Conservation (phyloP, 192 early-diverging fungal genomes). For the Backusella liffmaniae region DNA sequence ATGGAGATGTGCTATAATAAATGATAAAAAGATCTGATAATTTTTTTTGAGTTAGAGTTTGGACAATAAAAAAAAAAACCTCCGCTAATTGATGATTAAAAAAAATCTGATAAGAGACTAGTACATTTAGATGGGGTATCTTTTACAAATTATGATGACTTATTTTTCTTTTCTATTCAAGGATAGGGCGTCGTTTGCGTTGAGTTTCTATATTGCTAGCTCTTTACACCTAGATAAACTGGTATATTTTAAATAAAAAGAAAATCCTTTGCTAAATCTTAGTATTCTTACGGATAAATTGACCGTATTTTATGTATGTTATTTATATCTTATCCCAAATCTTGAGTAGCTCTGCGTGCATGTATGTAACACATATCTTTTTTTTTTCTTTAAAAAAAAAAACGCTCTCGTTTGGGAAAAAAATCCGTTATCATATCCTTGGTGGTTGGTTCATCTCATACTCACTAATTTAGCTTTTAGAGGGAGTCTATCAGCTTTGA, state of each 20-base stretch:
- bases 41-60: neutral
- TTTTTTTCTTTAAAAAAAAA: neutral
- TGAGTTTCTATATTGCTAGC: neutral
- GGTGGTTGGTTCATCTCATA: conserved; percentile 1
- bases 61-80: neutral
- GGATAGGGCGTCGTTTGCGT: neutral
- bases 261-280: neutral
- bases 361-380: neutral
- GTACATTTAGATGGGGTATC: neutral
- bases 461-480: neutral
- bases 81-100: neutral
- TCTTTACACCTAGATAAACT: neutral
- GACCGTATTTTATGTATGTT: neutral
- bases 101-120: neutral
- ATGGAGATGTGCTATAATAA: neutral
- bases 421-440: neutral
- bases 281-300: neutral
- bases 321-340: neutral
- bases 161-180: neutral
- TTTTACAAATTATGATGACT: neutral
- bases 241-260: neutral
- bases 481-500: neutral
- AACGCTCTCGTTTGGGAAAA: neutral
- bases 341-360: neutral
- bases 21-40: neutral